Percentiles rank a stretch among this genome's conserved stretches.
Evolutionary conservation across 768 basidiomycete species (phyloP).

Genomic region (Erythrobasidium yunnanense): DNA sequence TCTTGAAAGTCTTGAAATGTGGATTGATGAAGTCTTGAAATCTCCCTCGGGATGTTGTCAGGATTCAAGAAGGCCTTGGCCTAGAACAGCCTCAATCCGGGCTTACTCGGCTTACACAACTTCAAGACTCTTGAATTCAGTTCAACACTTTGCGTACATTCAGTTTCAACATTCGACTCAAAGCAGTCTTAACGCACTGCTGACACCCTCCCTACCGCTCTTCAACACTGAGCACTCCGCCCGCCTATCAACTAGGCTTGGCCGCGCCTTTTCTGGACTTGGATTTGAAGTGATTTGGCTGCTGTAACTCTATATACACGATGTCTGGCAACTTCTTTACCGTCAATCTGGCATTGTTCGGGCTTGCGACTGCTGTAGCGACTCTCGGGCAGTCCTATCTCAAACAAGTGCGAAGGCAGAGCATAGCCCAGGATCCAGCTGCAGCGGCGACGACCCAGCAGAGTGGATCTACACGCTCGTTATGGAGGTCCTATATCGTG

Average conservation of each 20-base stretch:
- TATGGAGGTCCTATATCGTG: constrained; percentile 19
- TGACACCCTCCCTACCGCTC: no score
- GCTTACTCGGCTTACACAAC: no score
- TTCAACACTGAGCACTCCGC: background rate
- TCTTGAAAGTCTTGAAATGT: background rate
- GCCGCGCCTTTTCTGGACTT: no score
- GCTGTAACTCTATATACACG: background rate
- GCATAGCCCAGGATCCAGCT: background rate
- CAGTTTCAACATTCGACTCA: background rate
- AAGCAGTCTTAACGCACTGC: background rate
- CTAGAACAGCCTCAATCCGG: no score
- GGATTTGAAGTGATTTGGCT: no score
- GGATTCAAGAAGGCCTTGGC: no score
- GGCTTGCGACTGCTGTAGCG: constrained; percentile 1
- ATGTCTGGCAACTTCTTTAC: constrained; percentile 15
- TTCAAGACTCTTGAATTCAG: no score
- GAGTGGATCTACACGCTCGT: constrained; percentile 13
- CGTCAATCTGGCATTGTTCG: constrained; percentile 7
- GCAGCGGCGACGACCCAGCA: background rate
- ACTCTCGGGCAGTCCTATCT: constrained; percentile 22
- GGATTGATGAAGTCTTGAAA: no score
- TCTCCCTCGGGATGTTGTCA: no score
- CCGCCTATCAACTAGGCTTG: no score
- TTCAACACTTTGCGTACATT: no score
- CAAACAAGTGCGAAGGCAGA: constrained; percentile 13